Evolutionary conservation across 768 basidiomycete species (phyloP).

Genomic region (Pisolithus tinctorius): DNA sequence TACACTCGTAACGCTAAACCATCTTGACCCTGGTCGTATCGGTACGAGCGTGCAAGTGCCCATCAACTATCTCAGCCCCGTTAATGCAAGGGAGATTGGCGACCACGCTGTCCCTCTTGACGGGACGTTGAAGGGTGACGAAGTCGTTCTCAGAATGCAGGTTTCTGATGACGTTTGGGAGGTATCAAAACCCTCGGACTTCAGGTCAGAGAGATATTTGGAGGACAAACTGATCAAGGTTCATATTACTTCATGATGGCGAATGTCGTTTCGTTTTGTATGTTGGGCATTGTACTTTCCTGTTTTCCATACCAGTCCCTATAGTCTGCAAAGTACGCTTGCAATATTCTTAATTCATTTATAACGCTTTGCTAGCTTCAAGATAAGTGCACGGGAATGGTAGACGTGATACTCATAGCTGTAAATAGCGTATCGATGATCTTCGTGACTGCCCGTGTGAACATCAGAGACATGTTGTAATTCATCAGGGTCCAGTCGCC

Average conservation of each 20-base stretch:
- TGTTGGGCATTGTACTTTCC: background rate
- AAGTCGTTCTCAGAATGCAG: constrained; percentile 39
- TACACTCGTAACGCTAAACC: constrained; percentile 21
- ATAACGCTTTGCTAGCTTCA: too few relatives aligned
- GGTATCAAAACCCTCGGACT: constrained; percentile 15
- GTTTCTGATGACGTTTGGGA: constrained; percentile 24
- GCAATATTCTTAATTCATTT: background rate
- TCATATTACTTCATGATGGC: constrained; percentile 11
- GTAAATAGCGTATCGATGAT: background rate
- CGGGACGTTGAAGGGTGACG: constrained; percentile 35
- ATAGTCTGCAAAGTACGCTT: background rate
- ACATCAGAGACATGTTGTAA: too few relatives aligned
- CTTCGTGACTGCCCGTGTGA: background rate
- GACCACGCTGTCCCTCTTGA: constrained; percentile 47
- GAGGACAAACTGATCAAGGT: constrained; percentile 22
- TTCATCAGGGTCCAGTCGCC: too few relatives aligned
- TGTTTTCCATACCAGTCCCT: background rate
- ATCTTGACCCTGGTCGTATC: constrained; percentile 26
- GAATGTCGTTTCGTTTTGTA: background rate
- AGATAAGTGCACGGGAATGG: too few relatives aligned
- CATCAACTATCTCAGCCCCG: constrained; percentile 35
- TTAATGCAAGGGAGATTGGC: constrained; percentile 31
- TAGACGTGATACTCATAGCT: too few relatives aligned
- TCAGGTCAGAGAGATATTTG: constrained; percentile 5
- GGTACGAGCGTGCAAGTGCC: constrained; percentile 33